Base-by-base conservation (phyloP, 345 rosid genomes). In the Turritis glabra region DNA sequence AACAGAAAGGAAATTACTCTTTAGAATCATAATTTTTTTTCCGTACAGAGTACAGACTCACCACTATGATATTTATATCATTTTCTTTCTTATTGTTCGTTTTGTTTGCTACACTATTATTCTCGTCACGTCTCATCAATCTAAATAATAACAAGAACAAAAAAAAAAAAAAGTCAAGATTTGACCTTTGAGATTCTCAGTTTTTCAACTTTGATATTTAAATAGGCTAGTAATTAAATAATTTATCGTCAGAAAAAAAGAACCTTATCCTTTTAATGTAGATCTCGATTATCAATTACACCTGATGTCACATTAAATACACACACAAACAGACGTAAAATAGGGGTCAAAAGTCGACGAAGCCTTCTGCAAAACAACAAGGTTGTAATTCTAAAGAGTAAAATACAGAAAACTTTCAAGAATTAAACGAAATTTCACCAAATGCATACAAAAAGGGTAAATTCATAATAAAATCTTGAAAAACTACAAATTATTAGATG, bases 161-260 rank as follows among this genome's bases (percentile, higher is more conserved):
- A 37, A 10, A 15, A 10, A 15, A 10, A n/a, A 11, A 35, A 7
- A 61, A 58, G 52, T 76, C 75, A 76, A 69, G 33, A 23, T 41
- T 62, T 76, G 79, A 76, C 79, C 69, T 75, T 57, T 23, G 69
- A 23, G 64, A 60, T 12, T 52, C 18, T 52, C 57, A 32, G 70
- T 46, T 44, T 12, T 54, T 69, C 58, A 76, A 62, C 32, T 52
- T 14, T 1, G n/a, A 7, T 54, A 43, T 7, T 56, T 27, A 55
- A 68, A 69, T 48, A 71, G 1, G 7, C 21, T 22, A 46, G 0
- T 38, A 35, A 37, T 17, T 7, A 33, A 52, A 25, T 35, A 64
- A 25, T 29, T 40, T 41, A 22, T 35, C 26, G 11, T 21, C 11
- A 14, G 47, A 50, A 51, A 41, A 71, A 30, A 44, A 44, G 2